phyloP scores from a whole-genome alignment of 139 green algal species.

The Eudorina sp. region DNA sequence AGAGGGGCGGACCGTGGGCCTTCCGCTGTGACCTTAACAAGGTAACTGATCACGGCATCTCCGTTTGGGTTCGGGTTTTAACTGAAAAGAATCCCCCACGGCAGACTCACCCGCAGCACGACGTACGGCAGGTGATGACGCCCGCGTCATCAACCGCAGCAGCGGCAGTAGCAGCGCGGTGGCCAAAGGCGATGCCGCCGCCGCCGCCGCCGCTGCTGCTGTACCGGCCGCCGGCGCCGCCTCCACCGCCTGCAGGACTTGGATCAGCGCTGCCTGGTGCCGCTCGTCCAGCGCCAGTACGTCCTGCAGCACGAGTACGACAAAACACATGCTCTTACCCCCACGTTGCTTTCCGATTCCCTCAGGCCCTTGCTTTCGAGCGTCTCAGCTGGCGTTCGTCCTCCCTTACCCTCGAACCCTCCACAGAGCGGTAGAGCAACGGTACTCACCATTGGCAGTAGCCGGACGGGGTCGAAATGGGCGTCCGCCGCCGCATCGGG shows the following conservation, averaged over 20 bases:
- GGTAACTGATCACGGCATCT: too few relatives aligned
- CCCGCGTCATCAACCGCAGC: constrained; percentile 33
- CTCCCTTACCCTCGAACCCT: too few relatives aligned
- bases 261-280: constrained; percentile 35
- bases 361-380: too few relatives aligned
- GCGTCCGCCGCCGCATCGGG: constrained; percentile 62
- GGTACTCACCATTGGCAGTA: constrained; percentile 56
- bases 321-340: background rate
- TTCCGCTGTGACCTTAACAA: too few relatives aligned
- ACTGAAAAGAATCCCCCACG: too few relatives aligned
- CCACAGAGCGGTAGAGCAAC: too few relatives aligned
- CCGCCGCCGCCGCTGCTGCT: background rate
- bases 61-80: too few relatives aligned
- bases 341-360: too few relatives aligned
- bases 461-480: constrained; percentile 54
- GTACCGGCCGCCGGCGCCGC: background rate
- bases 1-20: too few relatives aligned
- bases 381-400: too few relatives aligned
- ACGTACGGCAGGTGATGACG: background rate
- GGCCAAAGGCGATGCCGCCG: background rate
- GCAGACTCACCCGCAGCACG: constrained; percentile 5
- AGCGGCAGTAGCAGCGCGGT: constrained; percentile 44
- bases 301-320: background rate
- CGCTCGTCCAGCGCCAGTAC: constrained; percentile 18
- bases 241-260: background rate